These are phyloP conservation scores for Curvularia lunata DNA, from an alignment of 2,329 filamentous ascomycete species.

Conservation along the genomic window DNA sequence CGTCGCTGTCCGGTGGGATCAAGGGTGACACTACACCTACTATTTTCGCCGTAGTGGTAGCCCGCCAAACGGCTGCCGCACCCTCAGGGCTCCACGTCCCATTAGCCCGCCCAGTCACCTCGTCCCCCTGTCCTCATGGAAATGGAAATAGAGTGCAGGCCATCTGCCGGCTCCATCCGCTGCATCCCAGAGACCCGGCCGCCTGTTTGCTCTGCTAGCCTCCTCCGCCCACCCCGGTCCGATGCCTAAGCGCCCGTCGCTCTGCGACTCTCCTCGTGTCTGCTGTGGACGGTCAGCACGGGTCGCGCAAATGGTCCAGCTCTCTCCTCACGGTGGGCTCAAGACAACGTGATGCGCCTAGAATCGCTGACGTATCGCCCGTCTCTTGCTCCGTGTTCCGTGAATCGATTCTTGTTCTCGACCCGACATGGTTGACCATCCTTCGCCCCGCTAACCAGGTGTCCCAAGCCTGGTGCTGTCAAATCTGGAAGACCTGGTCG, in stretches of 20 bases:
- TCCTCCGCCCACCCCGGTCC: neutral
- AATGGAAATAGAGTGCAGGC: neutral
- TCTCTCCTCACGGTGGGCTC: neutral
- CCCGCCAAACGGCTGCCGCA: constrained; percentile 2
- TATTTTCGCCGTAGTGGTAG: neutral
- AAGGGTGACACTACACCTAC: neutral
- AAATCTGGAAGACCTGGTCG: constrained; percentile 14
- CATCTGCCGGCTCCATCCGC: constrained; percentile 28
- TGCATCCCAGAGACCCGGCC: constrained; percentile 19
- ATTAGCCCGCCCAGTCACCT: neutral
- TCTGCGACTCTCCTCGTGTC: constrained; percentile 7
- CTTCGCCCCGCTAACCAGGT: neutral
- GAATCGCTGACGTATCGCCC: neutral
- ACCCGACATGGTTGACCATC: neutral
- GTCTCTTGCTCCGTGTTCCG: neutral
- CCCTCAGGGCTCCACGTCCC: neutral
- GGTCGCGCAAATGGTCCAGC: constrained; percentile 10
- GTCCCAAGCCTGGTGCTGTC: neutral
- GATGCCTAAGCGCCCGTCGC: constrained; percentile 2
- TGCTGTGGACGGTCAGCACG: constrained; percentile 1
- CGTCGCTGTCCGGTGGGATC: neutral
- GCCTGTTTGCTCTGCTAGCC: neutral
- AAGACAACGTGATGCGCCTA: neutral
- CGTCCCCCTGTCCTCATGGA: neutral
- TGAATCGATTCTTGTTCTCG: neutral